A percentile compares a stretch with the other conserved stretches of the same genome.
Conservation (phyloP, 495 filamentous ascomycete species). For the Bathelium albidoporum region DNA sequence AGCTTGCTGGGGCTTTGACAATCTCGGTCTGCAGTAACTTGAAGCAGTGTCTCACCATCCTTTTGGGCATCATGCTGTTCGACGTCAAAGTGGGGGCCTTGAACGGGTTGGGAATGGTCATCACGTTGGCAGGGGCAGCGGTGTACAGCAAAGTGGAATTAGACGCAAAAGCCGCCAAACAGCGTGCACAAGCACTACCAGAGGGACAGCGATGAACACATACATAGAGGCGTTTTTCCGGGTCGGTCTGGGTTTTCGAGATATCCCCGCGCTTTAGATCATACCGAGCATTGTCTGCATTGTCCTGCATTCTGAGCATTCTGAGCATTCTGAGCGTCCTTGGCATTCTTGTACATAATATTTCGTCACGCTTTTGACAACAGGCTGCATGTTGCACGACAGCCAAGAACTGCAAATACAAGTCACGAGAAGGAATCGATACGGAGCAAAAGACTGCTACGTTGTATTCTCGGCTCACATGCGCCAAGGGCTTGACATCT, state of each 20-base stretch:
- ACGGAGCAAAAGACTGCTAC: too few species aligned
- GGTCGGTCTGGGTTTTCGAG: neutral
- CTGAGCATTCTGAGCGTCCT: too few species aligned
- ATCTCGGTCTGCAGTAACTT: constrained; percentile 49
- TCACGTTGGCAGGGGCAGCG: constrained; percentile 39
- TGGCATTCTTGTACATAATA: too few species aligned
- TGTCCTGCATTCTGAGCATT: neutral
- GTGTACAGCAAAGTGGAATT: constrained; percentile 39
- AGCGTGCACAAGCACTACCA: neutral
- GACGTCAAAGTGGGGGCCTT: constrained; percentile 36
- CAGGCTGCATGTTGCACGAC: too few species aligned
- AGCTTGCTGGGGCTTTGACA: constrained; percentile 45
- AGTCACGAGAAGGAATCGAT: too few species aligned
- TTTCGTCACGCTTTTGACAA: too few species aligned
- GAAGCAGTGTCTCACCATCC: constrained; percentile 49
- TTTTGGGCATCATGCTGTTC: constrained; percentile 44
- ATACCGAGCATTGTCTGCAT: neutral
- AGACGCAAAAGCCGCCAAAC: constrained; percentile 8
- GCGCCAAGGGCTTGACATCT: too few species aligned
- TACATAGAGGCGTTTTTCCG: neutral
- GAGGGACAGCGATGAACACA: neutral
- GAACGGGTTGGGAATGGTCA: constrained; percentile 33
- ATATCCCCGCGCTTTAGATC: neutral
- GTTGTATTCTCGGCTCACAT: too few species aligned
- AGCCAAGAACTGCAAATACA: too few species aligned